Percentiles rank a stretch among this genome's conserved stretches.
Evolutionary conservation across 2,329 filamentous ascomycete species (phyloP).

Genomic region (Monosporascus sp.): DNA sequence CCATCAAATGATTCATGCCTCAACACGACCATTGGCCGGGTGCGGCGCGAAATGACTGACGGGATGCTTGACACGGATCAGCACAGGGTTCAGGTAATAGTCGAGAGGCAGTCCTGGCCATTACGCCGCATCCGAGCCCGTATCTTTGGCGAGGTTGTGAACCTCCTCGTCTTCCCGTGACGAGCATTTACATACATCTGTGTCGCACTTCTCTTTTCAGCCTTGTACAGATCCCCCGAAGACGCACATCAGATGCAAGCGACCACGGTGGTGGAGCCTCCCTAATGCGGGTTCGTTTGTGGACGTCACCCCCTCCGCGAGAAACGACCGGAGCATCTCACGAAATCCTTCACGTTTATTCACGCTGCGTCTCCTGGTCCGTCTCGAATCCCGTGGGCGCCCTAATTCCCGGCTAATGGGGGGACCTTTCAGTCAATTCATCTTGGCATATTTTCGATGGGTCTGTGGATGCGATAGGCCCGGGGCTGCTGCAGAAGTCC

Average conservation of each 20-base stretch:
- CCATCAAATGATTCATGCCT: neutral
- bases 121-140: neutral
- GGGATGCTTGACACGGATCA: neutral
- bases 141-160: slow-evolving; percentile 4
- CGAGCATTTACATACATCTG: slow-evolving; percentile 1
- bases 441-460: no score
- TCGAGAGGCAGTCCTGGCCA: neutral
- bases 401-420: no score
- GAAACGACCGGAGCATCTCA: no score
- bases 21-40: neutral
- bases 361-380: no score
- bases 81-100: neutral
- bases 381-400: no score
- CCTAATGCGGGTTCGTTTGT: neutral
- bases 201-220: slow-evolving; percentile 24
- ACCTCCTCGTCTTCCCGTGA: slow-evolving; percentile 6
- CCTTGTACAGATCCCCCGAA: slow-evolving; percentile 23
- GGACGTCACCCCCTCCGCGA: neutral
- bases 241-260: slow-evolving; percentile 25
- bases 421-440: no score
- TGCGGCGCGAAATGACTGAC: neutral
- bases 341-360: no score
- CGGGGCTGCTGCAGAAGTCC: no score
- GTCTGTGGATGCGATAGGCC: no score
- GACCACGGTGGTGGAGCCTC: neutral